Conservation (phyloP, 2,329 filamentous ascomycete species). For the Corniculantispora saksenae region DNA sequence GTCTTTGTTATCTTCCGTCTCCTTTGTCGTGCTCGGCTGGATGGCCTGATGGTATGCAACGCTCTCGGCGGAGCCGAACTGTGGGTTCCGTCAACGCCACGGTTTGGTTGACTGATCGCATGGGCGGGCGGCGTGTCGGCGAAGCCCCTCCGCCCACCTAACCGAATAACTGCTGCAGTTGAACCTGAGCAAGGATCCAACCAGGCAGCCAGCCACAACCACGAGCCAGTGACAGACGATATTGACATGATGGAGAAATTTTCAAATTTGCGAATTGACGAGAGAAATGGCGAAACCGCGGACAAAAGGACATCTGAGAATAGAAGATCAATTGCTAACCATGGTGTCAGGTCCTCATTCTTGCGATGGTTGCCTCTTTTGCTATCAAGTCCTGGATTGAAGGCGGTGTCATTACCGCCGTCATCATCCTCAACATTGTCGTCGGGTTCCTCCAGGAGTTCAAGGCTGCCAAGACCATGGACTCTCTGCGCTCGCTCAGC, state of each 20-base stretch:
- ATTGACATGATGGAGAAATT: background rate
- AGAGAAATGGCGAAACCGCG: background rate
- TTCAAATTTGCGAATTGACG: background rate
- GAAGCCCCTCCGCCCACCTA: background rate
- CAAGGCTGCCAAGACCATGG: conserved; percentile 51
- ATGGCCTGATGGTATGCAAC: background rate
- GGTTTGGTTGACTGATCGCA: background rate
- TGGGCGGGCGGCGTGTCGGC: background rate
- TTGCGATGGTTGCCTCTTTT: conserved; percentile 59
- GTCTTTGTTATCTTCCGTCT: background rate
- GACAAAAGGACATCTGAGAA: background rate
- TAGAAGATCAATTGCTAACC: conserved; percentile 7
- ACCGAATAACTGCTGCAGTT: background rate
- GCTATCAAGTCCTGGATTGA: conserved; percentile 62
- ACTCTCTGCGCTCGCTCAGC: conserved; percentile 45
- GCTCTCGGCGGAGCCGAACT: conserved; percentile 1
- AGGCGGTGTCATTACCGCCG: conserved; percentile 58
- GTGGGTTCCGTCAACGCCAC: background rate
- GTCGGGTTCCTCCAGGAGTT: conserved; percentile 52
- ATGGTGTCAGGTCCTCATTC: conserved; percentile 47
- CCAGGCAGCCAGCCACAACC: background rate
- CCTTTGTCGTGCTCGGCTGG: background rate
- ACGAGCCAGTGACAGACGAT: too few relatives aligned
- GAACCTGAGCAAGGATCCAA: background rate
- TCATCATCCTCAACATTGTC: conserved; percentile 59